Conservation (phyloP, 78 protist genomes). For the Mantamonas sphyraenae region DNA sequence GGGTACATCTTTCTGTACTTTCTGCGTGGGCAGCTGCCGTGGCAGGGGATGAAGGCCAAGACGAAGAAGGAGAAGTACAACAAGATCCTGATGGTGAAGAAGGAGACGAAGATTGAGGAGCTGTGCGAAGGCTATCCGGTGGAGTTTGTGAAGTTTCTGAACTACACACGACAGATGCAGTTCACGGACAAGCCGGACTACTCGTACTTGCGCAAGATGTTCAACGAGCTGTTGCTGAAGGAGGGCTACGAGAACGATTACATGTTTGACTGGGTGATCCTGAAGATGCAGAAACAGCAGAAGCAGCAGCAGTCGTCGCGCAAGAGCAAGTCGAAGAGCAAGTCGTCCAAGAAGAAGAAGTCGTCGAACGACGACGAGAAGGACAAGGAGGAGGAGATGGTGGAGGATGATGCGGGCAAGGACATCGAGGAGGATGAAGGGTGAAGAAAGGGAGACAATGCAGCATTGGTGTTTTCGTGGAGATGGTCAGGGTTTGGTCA, state of each 20-base stretch:
- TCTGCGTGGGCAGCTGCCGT: slow-evolving; percentile 53
- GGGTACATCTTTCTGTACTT: slow-evolving; percentile 72
- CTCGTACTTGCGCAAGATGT: slow-evolving; percentile 32
- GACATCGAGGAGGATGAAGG: no score
- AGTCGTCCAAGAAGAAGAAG: no score
- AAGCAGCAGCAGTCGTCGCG: no score
- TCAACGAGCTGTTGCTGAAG: slow-evolving; percentile 45
- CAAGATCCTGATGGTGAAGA: slow-evolving; percentile 11
- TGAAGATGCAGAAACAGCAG: no score
- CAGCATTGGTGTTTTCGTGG: no score
- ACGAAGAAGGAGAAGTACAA: slow-evolving; percentile 49
- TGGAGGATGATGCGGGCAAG: no score
- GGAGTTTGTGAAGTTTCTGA: slow-evolving; percentile 37
- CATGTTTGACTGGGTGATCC: slow-evolving; percentile 41
- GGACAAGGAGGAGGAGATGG: no score
- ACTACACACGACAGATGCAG: slow-evolving; percentile 36
- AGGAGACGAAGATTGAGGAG: slow-evolving; percentile 36
- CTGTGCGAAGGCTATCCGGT: slow-evolving; percentile 49
- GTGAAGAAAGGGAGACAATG: no score
- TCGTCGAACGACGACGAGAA: no score
- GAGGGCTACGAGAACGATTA: slow-evolving; percentile 46
- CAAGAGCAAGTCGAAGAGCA: no score
- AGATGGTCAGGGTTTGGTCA: no score
- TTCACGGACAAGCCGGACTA: slow-evolving; percentile 67
- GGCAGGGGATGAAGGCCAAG: slow-evolving; percentile 57